A percentile compares a stretch with the other conserved stretches of the same genome.
These are phyloP conservation scores for Colletotrichum graminicola DNA, from an alignment of 2,329 filamentous ascomycete species.

Conservation along the genomic window DNA sequence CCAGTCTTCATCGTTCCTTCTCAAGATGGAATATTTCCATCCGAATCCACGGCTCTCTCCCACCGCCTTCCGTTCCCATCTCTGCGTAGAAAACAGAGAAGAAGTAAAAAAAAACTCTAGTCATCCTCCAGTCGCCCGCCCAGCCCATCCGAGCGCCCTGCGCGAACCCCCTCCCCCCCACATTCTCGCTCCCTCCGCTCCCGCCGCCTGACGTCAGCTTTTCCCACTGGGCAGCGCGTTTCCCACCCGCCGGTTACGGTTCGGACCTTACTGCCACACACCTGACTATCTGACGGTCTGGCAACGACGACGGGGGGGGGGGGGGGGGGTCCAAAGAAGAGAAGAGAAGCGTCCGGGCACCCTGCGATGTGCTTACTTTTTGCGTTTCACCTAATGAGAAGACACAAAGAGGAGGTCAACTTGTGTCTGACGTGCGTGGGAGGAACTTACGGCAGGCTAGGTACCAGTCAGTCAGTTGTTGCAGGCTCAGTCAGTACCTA, in stretches of 20 bases:
- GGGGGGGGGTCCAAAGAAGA: not conserved
- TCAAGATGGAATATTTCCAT: not conserved
- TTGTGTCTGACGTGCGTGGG: not conserved
- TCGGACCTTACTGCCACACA: not conserved
- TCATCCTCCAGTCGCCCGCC: not conserved
- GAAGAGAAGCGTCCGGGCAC: not conserved
- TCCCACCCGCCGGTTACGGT: not conserved
- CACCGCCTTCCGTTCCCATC: not conserved
- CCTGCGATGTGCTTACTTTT: not conserved
- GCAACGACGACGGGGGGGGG: not conserved
- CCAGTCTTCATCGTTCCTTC: not conserved
- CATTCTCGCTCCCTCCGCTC: not conserved
- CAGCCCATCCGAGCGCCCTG: not conserved
- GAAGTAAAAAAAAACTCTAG: no score
- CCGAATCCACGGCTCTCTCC: not conserved
- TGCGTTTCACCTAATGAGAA: not conserved
- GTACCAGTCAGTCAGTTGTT: not conserved
- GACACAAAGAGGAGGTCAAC: not conserved
- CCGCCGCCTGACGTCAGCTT: constrained; percentile 11
- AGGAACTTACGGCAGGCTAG: not conserved
- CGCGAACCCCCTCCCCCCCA: not conserved
- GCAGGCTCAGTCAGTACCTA: not conserved
- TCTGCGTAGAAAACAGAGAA: no score
- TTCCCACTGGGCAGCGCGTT: no score
- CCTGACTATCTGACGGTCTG: not conserved